Evolutionary conservation across 73 alveolate species (phyloP).

Genomic region (Paramecium bursaria): DNA sequence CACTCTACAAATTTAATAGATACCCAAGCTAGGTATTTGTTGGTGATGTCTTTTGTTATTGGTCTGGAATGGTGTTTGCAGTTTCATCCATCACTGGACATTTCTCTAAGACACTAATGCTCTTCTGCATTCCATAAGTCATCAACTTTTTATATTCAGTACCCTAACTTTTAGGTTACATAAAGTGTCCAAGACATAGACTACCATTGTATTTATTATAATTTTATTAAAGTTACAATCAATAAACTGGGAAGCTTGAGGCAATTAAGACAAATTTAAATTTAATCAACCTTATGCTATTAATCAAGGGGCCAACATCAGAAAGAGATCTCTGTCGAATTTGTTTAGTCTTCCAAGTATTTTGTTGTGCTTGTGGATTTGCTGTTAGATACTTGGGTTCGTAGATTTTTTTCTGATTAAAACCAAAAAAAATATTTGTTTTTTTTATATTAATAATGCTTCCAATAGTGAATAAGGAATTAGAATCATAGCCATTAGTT

Average conservation of each 20-base stretch:
- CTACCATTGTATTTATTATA: conserved; percentile 77
- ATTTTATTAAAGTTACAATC: conserved; percentile 64
- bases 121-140: conserved; percentile 96
- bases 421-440: conserved; percentile 2
- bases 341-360: conserved; percentile 80
- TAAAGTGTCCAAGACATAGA: conserved; percentile 98
- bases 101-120: conserved; percentile 93
- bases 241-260: conserved; percentile 79
- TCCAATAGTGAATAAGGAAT: not conserved
- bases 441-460: not conserved
- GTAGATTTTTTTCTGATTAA: conserved; percentile 59
- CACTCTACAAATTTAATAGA: conserved; percentile 84
- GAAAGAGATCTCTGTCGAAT: conserved; percentile 88
- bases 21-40: conserved; percentile 96
- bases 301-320: conserved; percentile 92
- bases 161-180: conserved; percentile 94
- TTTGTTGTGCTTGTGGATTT: conserved; percentile 84
- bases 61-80: conserved; percentile 97
- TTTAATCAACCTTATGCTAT: conserved; percentile 84
- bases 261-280: conserved; percentile 91
- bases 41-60: conserved; percentile 97
- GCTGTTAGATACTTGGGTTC: conserved; percentile 79
- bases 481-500: conserved; percentile 14
- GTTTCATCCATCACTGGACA: conserved; percentile 97
- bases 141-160: conserved; percentile 90